These are phyloP conservation scores for Eleusine coracana DNA, from an alignment of 176 grass and related monocot species.

Conservation along the genomic window DNA sequence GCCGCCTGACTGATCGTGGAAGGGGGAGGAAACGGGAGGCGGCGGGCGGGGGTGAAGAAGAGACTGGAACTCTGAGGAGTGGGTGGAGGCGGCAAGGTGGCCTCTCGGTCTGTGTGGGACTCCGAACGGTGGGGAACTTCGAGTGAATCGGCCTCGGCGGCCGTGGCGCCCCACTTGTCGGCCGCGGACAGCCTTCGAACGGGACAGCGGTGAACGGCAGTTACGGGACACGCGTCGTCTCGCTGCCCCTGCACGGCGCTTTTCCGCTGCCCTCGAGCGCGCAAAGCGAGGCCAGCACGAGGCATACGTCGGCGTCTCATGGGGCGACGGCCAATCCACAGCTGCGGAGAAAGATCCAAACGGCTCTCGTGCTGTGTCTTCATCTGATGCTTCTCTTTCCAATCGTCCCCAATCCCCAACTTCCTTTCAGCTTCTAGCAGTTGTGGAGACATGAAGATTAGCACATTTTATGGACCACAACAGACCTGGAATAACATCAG, in stretches of 20 bases:
- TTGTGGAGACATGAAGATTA: background rate
- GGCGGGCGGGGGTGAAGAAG: background rate
- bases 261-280: background rate
- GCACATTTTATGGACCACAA: background rate
- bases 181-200: background rate
- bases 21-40: background rate
- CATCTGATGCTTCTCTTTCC: background rate
- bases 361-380: background rate
- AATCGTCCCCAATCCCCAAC: background rate
- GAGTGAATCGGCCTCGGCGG: background rate
- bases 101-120: background rate
- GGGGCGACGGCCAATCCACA: background rate
- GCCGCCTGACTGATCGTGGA: background rate
- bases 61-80: background rate
- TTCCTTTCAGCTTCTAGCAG: background rate
- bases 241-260: background rate
- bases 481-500: background rate
- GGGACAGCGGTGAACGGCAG: background rate
- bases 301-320: background rate
- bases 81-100: conserved; percentile 1
- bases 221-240: conserved; percentile 15
- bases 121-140: background rate
- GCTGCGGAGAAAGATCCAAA: background rate
- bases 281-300: background rate
- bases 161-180: background rate